Conservation (phyloP, 305 asterid genomes). For the Andrographis paniculata region DNA sequence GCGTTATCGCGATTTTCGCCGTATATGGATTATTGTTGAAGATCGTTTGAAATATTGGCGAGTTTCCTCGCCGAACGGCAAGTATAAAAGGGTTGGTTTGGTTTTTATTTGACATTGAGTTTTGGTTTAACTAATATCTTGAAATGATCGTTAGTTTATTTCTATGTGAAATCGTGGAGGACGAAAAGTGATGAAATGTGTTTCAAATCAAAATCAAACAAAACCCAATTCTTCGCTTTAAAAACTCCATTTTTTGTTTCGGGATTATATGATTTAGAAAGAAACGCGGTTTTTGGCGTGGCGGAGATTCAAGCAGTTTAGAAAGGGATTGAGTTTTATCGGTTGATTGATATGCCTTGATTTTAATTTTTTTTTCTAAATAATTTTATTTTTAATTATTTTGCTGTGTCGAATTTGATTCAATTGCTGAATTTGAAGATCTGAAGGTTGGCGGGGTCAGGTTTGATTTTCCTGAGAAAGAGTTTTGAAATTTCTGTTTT, state of each 20-base stretch:
- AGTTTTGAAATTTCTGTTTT: background rate
- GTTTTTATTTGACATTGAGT: no score
- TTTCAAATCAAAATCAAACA: no score
- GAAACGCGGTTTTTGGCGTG: background rate
- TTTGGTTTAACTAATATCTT: no score
- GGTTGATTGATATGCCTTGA: constrained; percentile 9
- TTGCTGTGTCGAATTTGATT: background rate
- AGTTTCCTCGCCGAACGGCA: constrained; percentile 4
- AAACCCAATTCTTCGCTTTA: no score
- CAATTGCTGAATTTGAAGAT: constrained; percentile 2
- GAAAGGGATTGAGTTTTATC: constrained; percentile 3
- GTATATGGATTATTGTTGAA: constrained; percentile 9
- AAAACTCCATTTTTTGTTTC: background rate
- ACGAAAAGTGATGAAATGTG: no score
- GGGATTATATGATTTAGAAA: background rate
- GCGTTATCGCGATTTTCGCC: background rate
- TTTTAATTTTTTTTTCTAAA: background rate
- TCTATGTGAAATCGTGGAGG: no score
- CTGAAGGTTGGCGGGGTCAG: constrained; percentile 3
- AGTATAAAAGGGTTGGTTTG: background rate
- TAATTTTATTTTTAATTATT: background rate
- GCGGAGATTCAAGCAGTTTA: background rate
- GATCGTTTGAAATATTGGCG: background rate
- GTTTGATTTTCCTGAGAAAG: background rate
- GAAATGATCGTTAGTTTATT: no score